Base-by-base conservation (phyloP, 331 rosid species). In the Spiraea crenata region DNA sequence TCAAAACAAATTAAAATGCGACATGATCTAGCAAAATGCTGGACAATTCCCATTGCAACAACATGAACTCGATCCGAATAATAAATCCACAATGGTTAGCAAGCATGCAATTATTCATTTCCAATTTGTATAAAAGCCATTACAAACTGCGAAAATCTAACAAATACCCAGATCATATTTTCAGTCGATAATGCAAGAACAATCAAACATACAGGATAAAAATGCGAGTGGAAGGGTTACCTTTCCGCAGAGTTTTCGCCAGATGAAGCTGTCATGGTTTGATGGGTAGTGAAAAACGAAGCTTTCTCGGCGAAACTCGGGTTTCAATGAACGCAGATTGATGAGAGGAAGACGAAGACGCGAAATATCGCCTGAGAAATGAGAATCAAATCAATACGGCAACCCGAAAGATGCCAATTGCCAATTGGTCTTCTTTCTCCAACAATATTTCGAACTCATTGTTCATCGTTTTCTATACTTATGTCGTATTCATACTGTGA, bases 191-290 rank as follows among this genome's bases (percentile, higher is more conserved):
- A 46, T 38, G 72, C 58, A 49, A 63, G 20, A 74, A 67, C 17
- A 14, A 37, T 5, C 57, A 69, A 17, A 35, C 50, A 38, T 25
- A 0, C 31, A 61, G 65, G 70, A 41, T 31, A 57, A 41, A 17
- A 63, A 63, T 3, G 9, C 9, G 16, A 62, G 1, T 15, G 48
- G 54, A 41, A 15, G 46, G 66, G 2, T 25, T 80, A 92, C 98
- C 95, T 82, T 61, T 79, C 82, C 25, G 54, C 51, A 45, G 74
- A 76, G 55, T 80, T 83, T 47, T 79, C 79, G 45, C 78, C 40
- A 45, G 55, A 35, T 42, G 92, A 60, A 57, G 76, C 89, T 17
- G 90, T 84, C 97, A 91, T 90, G 11, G 83, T 55, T 57, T 63
- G 69, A 63, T 44, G 40, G 54, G 31, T 42, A 4, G 3, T 8